These are phyloP conservation scores for Nakaseomyces nivariensis DNA, from an alignment of 1,139 yeast species.

Conservation along the genomic window DNA sequence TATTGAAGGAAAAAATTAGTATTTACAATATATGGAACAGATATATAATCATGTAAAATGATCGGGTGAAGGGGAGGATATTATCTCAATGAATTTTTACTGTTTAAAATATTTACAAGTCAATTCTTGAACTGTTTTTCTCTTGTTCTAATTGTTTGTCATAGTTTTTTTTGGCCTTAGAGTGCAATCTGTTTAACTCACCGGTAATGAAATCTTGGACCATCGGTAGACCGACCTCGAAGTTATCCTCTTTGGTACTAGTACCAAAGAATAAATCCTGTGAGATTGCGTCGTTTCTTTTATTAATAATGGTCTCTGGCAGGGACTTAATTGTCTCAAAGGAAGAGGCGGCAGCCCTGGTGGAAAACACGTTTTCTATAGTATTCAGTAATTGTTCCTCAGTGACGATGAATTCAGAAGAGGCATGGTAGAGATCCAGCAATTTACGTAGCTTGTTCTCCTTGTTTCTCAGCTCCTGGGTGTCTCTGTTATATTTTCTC, in stretches of 20 bases:
- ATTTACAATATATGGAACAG: background rate
- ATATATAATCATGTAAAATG: no score
- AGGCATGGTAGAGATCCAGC: constrained; percentile 62
- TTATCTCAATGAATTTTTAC: background rate
- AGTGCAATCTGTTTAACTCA: constrained; percentile 4
- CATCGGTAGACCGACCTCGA: constrained; percentile 10
- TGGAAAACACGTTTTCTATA: constrained; percentile 29
- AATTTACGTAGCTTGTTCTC: constrained; percentile 45
- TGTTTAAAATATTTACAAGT: constrained; percentile 1
- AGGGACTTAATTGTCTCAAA: constrained; percentile 5
- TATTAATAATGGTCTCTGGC: constrained; percentile 5
- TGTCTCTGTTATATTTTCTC: constrained; percentile 43
- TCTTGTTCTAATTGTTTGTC: background rate
- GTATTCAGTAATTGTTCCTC: constrained; percentile 29
- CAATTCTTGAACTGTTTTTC: constrained; percentile 1
- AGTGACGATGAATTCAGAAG: constrained; percentile 37
- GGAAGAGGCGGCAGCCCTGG: constrained; percentile 2
- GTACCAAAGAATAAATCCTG: constrained; percentile 12
- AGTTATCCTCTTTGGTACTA: constrained; percentile 5
- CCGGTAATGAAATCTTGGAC: constrained; percentile 10
- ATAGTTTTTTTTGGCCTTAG: background rate
- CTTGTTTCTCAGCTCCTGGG: constrained; percentile 35
- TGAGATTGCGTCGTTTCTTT: background rate
- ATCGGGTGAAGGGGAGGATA: background rate
- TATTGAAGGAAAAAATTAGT: background rate